phyloP scores from a whole-genome alignment of 1,284 basidiomycete genomes.

The Marasmius fiardii region DNA sequence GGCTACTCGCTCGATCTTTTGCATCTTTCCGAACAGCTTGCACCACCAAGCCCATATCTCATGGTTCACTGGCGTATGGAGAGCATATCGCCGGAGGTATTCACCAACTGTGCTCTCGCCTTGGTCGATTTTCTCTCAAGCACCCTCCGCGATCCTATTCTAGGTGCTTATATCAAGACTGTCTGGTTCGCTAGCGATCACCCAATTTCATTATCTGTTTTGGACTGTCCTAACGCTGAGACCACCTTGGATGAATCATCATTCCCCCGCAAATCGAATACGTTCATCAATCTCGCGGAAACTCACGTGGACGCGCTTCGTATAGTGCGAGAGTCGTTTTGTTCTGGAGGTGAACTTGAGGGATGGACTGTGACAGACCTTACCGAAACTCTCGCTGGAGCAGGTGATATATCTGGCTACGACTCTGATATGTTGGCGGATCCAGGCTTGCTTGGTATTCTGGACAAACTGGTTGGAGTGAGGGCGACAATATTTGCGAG shows the following conservation, averaged over 20 bases:
- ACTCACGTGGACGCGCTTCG: slow-evolving; percentile 38
- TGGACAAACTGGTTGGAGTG: slow-evolving; percentile 46
- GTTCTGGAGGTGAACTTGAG: slow-evolving; percentile 32
- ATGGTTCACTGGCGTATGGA: slow-evolving; percentile 53
- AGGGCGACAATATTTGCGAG: slow-evolving; percentile 43
- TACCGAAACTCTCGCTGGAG: slow-evolving; percentile 16
- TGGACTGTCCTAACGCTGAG: background rate
- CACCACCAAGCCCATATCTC: slow-evolving; percentile 33
- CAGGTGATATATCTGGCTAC: slow-evolving; percentile 9
- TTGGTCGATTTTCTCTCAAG: slow-evolving; percentile 37
- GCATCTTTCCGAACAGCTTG: slow-evolving; percentile 29
- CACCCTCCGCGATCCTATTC: slow-evolving; percentile 28
- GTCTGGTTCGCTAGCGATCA: slow-evolving; percentile 51
- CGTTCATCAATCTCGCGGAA: slow-evolving; percentile 32
- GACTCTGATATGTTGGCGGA: slow-evolving; percentile 33
- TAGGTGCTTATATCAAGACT: slow-evolving; percentile 26
- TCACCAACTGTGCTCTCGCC: slow-evolving; percentile 41
- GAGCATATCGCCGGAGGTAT: slow-evolving; percentile 31
- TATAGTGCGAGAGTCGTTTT: slow-evolving; percentile 38
- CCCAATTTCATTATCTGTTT: slow-evolving; percentile 11
- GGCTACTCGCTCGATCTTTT: slow-evolving; percentile 37
- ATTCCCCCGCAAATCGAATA: slow-evolving; percentile 32
- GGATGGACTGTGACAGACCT: slow-evolving; percentile 38
- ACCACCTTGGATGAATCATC: background rate
- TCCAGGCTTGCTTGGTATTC: slow-evolving; percentile 40